Percentiles rank a stretch among this genome's conserved stretches.
Conservation (phyloP, 1,284 basidiomycete genomes). For the Trichosporon sp. region DNA sequence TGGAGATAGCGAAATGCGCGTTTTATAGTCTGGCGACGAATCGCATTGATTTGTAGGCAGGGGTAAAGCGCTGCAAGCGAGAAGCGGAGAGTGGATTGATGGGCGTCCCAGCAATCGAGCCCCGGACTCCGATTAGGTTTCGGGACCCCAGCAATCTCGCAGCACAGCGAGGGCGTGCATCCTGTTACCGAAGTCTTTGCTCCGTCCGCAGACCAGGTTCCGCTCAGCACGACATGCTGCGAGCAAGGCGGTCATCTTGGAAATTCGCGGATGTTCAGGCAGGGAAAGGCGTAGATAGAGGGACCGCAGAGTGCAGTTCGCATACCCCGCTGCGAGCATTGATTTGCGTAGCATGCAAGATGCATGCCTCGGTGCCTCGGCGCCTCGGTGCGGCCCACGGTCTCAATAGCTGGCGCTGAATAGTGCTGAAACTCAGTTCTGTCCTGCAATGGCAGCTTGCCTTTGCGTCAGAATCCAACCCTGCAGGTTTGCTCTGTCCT, state of each 20-base stretch:
- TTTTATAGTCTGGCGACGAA: background rate
- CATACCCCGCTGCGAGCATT: background rate
- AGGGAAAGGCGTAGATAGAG: background rate
- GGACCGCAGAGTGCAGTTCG: background rate
- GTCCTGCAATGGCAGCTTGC: background rate
- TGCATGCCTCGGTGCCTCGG: constrained; percentile 1
- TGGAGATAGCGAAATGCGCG: background rate
- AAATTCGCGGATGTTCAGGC: background rate
- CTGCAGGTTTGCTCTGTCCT: background rate
- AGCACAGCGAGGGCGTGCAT: no score
- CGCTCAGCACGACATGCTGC: no score
- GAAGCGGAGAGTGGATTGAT: background rate
- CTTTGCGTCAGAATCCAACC: background rate
- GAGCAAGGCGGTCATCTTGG: background rate
- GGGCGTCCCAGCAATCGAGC: background rate
- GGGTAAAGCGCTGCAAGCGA: no score
- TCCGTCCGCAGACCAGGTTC: no score
- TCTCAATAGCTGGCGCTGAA: constrained; percentile 4
- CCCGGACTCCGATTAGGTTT: constrained; percentile 2
- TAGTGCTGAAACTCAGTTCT: background rate
- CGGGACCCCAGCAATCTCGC: background rate
- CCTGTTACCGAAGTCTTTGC: background rate
- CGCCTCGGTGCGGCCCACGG: background rate
- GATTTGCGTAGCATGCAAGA: background rate
- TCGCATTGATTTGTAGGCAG: background rate